These are phyloP conservation scores for Glycyrrhiza uralensis DNA, from an alignment of 306 rosid species.

Conservation along the genomic window DNA sequence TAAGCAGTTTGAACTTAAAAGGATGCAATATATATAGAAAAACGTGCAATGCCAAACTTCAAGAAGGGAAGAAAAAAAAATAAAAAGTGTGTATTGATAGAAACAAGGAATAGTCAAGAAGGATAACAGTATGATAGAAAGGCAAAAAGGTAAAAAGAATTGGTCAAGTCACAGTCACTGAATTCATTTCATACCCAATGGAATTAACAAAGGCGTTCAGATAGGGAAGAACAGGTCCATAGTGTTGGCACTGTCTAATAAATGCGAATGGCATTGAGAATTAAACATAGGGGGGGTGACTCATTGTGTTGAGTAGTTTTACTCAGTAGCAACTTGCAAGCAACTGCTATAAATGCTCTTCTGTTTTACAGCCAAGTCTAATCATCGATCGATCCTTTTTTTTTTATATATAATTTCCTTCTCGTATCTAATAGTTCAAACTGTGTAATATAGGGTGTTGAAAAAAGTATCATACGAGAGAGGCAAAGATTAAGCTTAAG, in stretches of 20 bases:
- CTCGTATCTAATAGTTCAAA: background rate
- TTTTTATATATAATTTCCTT: too few relatives aligned
- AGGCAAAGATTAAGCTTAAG: too few relatives aligned
- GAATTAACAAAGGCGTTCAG: constrained; percentile 35
- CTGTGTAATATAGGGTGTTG: too few relatives aligned
- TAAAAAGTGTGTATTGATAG: constrained; percentile 27
- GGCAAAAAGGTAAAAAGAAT: constrained; percentile 40
- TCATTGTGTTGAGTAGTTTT: constrained; percentile 27
- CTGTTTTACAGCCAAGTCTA: background rate
- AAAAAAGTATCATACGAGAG: too few relatives aligned
- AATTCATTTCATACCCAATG: constrained; percentile 47
- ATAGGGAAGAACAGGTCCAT: constrained; percentile 27
- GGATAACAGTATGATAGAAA: constrained; percentile 19
- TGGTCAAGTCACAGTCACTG: constrained; percentile 52
- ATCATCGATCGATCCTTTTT: too few relatives aligned
- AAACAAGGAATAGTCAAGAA: constrained; percentile 41
- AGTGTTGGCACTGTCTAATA: constrained; percentile 71
- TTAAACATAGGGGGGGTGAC: constrained; percentile 16
- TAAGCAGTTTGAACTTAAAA: constrained; percentile 18
- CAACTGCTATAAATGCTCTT: constrained; percentile 40
- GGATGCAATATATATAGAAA: constrained; percentile 31
- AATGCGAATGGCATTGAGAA: constrained; percentile 43
- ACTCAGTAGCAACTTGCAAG: constrained; percentile 26
- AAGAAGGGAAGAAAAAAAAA: too few relatives aligned
- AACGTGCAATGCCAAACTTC: constrained; percentile 48